phyloP scores from a whole-genome alignment of 306 rosid species.

The Prunus dulcis region DNA sequence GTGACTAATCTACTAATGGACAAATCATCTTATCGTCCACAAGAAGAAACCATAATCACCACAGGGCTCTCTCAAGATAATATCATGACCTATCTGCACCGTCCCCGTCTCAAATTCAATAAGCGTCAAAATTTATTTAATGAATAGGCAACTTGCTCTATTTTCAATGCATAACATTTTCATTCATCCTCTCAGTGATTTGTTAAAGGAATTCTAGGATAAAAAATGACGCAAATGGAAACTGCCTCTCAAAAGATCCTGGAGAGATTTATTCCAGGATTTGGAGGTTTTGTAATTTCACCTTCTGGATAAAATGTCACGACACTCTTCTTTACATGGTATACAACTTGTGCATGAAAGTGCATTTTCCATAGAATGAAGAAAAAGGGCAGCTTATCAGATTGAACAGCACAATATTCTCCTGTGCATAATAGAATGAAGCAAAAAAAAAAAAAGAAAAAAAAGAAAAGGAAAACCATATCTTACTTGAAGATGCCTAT shows the following conservation, averaged over 20 bases:
- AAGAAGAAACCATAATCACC: not conserved
- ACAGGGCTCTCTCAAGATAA: not conserved
- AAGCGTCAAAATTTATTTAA: not conserved
- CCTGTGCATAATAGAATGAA: not conserved
- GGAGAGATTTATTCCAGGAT: not conserved
- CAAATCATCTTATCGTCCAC: not conserved
- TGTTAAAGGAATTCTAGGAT: not conserved
- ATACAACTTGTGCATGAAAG: not conserved
- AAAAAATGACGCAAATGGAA: not conserved
- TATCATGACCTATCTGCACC: too few species aligned
- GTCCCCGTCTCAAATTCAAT: not conserved
- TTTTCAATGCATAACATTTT: not conserved
- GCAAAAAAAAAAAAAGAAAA: not conserved
- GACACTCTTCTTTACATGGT: not conserved
- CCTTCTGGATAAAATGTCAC: not conserved
- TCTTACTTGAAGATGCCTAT: constrained; percentile 69
- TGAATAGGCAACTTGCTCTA: not conserved
- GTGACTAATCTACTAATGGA: not conserved
- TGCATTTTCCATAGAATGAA: not conserved
- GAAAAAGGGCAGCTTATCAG: too few species aligned
- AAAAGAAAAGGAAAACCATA: constrained; percentile 3
- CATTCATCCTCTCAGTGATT: not conserved
- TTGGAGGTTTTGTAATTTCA: not conserved
- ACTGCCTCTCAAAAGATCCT: not conserved
- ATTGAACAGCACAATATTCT: not conserved